Evolutionary conservation across 139 green algal species (phyloP).

Genomic region (Ettlia oleoabundans): DNA sequence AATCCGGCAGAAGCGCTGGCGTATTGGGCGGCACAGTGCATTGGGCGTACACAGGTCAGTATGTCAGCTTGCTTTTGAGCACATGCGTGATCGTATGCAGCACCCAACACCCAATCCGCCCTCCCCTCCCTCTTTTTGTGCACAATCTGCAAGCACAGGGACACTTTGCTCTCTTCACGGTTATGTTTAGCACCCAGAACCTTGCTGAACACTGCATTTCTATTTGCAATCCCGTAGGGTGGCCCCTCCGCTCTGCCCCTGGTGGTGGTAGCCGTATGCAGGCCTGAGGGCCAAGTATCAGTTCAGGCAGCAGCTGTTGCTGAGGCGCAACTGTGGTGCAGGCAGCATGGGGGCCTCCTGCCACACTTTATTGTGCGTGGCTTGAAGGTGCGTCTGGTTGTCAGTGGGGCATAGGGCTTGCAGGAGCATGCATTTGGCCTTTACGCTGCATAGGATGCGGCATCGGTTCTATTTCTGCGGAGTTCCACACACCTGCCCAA

Average conservation of each 20-base stretch:
- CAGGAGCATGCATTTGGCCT: too few species aligned
- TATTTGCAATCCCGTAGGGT: too few species aligned
- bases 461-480: too few species aligned
- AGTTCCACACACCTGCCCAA: too few species aligned
- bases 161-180: neutral
- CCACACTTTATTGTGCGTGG: neutral
- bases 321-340: constrained; percentile 3
- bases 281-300: neutral
- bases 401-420: too few species aligned
- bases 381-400: too few species aligned
- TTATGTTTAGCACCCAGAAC: neutral
- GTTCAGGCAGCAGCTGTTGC: neutral
- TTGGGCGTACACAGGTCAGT: neutral
- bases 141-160: neutral
- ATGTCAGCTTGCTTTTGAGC: too few species aligned
- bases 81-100: neutral
- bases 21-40: neutral
- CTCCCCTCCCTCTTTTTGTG: too few species aligned
- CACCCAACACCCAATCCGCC: neutral
- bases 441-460: too few species aligned
- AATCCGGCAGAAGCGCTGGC: neutral
- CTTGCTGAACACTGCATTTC: neutral
- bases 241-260: too few species aligned
- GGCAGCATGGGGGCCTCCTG: neutral
- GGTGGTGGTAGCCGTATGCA: neutral